These are phyloP conservation scores for Musa troglodytarum DNA, from an alignment of 176 grass and related monocot species.

Conservation along the genomic window DNA sequence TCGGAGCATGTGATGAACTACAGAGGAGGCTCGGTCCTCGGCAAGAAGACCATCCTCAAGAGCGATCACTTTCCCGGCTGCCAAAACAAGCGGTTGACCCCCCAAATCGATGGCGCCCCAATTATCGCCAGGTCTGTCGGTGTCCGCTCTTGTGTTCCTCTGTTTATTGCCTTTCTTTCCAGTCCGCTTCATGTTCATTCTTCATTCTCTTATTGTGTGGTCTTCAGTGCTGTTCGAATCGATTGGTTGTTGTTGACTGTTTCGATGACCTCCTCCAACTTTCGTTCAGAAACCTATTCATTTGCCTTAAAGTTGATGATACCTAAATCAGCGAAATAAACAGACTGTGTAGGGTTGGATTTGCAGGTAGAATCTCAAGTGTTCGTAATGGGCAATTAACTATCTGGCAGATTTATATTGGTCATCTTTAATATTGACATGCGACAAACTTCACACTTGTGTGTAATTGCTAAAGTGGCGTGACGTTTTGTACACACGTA, in stretches of 20 bases:
- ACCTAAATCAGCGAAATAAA: not conserved
- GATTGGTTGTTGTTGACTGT: not conserved
- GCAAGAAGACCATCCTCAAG: slow-evolving; percentile 99
- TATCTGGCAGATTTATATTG: not conserved
- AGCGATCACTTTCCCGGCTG: slow-evolving; percentile 96
- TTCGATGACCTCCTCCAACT: not conserved
- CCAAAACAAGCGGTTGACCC: slow-evolving; percentile 82
- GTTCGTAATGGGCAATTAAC: not conserved
- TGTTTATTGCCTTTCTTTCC: not conserved
- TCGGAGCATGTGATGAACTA: slow-evolving; percentile 73
- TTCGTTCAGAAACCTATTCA: not conserved
- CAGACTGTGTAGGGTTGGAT: too few species aligned
- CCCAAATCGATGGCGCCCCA: slow-evolving; percentile 96
- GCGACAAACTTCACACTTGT: not conserved
- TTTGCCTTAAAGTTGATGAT: not conserved
- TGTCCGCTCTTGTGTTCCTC: not conserved
- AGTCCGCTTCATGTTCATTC: not conserved
- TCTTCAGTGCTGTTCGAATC: not conserved
- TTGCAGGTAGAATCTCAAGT: not conserved
- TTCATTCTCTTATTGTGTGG: not conserved
- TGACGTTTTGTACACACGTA: too few species aligned
- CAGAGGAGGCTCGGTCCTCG: slow-evolving; percentile 88
- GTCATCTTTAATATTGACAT: not conserved
- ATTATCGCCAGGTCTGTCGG: slow-evolving; percentile 65
- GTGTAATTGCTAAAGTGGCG: not conserved